These are phyloP conservation scores for Fomitopsis palustris DNA, from an alignment of 1,284 basidiomycete genomes.

Conservation along the genomic window DNA sequence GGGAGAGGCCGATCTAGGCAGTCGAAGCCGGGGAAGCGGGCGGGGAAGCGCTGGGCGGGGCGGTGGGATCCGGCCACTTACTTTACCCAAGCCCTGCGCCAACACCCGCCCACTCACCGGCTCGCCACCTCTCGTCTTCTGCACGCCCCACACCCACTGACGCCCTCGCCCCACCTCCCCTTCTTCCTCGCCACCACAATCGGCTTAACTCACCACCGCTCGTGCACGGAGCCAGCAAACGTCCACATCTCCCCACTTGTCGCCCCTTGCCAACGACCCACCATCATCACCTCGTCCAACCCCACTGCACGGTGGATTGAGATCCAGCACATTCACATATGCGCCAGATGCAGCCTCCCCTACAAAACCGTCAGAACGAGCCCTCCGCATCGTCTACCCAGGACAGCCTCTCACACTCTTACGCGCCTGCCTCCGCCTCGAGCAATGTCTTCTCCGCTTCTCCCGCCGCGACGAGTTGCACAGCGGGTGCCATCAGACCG, in stretches of 20 bases:
- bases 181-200: not conserved
- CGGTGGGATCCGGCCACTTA: not conserved
- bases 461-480: conserved; percentile 5
- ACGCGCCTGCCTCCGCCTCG: not conserved
- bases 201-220: not conserved
- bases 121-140: not conserved
- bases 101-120: not conserved
- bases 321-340: not conserved
- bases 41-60: not conserved
- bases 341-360: not conserved
- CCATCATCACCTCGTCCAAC: not conserved
- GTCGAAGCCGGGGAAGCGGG: not conserved
- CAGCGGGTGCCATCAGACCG: conserved; percentile 5
- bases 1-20: not conserved
- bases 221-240: not conserved
- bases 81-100: not conserved
- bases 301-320: not conserved
- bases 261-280: not conserved
- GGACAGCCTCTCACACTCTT: not conserved
- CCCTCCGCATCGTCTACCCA: not conserved
- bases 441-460: not conserved
- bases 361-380: not conserved
- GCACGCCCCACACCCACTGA: not conserved
- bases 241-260: not conserved
- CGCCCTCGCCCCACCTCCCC: not conserved